Conservation (phyloP, 495 filamentous ascomycete species). For the Penicillium antarcticum region DNA sequence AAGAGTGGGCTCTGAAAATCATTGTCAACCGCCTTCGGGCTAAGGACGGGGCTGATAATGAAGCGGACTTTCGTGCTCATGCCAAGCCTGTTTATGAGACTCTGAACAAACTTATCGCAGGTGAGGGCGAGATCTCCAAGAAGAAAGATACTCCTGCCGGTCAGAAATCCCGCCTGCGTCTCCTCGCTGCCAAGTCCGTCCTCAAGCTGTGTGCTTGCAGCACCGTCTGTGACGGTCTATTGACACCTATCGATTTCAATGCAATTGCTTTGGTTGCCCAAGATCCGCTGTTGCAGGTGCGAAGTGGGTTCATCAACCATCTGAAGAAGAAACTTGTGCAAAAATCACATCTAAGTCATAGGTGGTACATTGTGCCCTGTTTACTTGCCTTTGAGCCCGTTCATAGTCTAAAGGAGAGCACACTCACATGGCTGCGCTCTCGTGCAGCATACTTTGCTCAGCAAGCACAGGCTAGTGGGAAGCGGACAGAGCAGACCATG, state of each 20-base stretch:
- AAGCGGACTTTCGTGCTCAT: conserved; percentile 59
- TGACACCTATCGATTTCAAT: conserved; percentile 73
- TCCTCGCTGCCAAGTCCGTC: conserved; percentile 76
- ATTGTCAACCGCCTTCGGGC: conserved; percentile 84
- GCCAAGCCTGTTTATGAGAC: conserved; percentile 71
- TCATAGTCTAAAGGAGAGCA: conserved; percentile 60
- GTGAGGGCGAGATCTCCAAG: conserved; percentile 76
- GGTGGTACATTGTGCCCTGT: conserved; percentile 88
- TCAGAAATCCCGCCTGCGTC: conserved; percentile 73
- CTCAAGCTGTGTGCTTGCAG: conserved; percentile 74
- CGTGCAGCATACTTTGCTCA: conserved; percentile 53
- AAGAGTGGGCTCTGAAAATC: conserved; percentile 83
- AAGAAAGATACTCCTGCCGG: conserved; percentile 65
- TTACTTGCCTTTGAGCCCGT: conserved; percentile 87
- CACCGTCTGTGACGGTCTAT: conserved; percentile 70
- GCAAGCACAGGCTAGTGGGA: conserved; percentile 33
- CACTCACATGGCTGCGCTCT: conserved; percentile 84
- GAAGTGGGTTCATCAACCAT: conserved; percentile 72
- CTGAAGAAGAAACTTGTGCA: conserved; percentile 79
- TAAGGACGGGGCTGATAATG: conserved; percentile 47
- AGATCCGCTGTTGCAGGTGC: conserved; percentile 68
- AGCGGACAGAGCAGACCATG: conserved; percentile 47
- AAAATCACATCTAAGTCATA: conserved; percentile 36
- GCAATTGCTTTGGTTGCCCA: conserved; percentile 74
- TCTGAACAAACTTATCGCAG: conserved; percentile 67